Conservation (phyloP, 306 rosid genomes). For the Ammopiptanthus mongolicus region DNA sequence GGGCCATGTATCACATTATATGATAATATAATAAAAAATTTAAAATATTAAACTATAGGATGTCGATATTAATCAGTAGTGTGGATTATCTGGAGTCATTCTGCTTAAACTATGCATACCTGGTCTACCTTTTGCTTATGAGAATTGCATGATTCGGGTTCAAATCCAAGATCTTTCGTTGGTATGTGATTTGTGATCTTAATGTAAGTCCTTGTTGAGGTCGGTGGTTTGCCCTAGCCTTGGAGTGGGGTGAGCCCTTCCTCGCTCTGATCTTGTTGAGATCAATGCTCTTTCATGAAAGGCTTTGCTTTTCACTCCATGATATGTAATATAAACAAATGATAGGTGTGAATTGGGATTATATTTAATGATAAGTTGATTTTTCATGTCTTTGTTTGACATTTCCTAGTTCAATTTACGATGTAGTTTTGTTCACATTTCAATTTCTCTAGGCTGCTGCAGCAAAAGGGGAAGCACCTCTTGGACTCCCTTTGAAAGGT, state of each 20-base stretch:
- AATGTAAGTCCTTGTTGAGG: not conserved
- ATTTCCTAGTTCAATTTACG: not conserved
- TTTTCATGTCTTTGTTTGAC: not conserved
- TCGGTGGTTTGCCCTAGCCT: not conserved
- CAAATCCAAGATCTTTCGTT: not conserved
- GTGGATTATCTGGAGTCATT: conserved; percentile 1
- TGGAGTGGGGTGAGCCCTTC: not conserved
- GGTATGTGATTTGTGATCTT: too few species aligned
- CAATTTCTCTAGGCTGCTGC: conserved; percentile 81
- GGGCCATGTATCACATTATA: not conserved
- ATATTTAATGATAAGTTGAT: too few species aligned
- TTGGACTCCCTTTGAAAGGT: conserved; percentile 95
- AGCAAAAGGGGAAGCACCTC: conserved; percentile 96
- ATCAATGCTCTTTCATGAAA: not conserved
- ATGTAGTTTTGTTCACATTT: conserved; percentile 15
- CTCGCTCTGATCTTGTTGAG: not conserved
- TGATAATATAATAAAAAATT: not conserved
- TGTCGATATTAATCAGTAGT: not conserved
- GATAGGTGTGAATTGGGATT: not conserved
- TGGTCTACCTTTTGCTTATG: not conserved
- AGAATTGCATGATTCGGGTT: not conserved
- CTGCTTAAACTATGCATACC: not conserved
- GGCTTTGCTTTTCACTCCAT: not conserved
- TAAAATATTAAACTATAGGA: not conserved
- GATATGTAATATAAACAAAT: not conserved